Evolutionary conservation across 2,329 filamentous ascomycete genomes (phyloP).

Genomic region (Fusarium foetens): DNA sequence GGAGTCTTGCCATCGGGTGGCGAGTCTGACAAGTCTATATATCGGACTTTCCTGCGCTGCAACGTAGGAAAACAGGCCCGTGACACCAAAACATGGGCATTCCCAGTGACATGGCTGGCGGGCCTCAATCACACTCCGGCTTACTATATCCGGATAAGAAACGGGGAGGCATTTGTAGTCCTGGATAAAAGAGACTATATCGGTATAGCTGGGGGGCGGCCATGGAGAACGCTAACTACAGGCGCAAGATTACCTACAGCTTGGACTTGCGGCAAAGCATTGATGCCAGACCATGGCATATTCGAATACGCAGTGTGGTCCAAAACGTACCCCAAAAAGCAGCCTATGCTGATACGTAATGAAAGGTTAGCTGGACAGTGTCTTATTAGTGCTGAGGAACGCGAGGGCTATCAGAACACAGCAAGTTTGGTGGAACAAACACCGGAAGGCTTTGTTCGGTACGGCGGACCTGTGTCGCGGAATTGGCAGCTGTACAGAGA

Average conservation of each 20-base stretch:
- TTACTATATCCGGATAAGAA: neutral
- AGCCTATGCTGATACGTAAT: too few relatives aligned
- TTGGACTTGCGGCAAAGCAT: too few relatives aligned
- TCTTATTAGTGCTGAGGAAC: too few relatives aligned
- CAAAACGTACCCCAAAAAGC: too few relatives aligned
- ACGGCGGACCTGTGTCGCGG: too few relatives aligned
- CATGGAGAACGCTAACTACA: neutral
- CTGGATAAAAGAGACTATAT: neutral
- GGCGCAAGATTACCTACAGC: neutral
- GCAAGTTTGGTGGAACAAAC: too few relatives aligned
- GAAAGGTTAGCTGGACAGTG: too few relatives aligned
- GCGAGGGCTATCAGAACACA: too few relatives aligned
- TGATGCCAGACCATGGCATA: too few relatives aligned
- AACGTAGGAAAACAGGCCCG: neutral
- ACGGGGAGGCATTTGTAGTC: neutral
- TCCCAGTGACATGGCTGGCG: neutral
- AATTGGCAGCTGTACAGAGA: too few relatives aligned
- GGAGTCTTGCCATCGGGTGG: neutral
- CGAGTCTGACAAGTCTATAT: neutral
- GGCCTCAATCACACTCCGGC: neutral
- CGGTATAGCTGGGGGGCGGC: neutral
- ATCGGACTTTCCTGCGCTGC: neutral
- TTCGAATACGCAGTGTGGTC: too few relatives aligned
- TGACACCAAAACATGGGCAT: slow-evolving; percentile 1
- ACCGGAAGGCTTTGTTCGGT: too few relatives aligned